Base-by-base conservation (phyloP, 257 asterid species). In the Solanum tarijense region DNA sequence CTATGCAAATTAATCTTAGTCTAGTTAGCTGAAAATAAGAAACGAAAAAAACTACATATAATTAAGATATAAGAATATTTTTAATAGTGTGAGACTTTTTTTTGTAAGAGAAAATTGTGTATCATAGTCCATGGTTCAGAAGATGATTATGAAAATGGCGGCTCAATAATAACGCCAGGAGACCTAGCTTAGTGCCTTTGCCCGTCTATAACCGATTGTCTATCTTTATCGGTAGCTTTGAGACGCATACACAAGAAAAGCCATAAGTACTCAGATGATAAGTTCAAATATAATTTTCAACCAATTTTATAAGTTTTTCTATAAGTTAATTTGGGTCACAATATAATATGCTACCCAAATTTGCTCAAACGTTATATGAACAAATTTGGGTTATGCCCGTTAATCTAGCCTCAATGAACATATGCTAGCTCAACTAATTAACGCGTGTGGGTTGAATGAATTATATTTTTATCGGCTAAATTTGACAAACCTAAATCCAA, bases 61-160 rank as follows among this genome's bases (percentile, higher is more conserved):
- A 27, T 27, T 27, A 68, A 68, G 21, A 29, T 29, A 14, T 1
- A 25, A 2, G 74, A 66, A 27, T 66, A 66, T 66, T 12, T 66
- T 66, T 66, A 66, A 12, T 12, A 2, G 9, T 27, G 6, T 5
- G 35, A 66, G 9, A 66, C 0, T 11, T 23, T 27, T 25, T 27
- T 27, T 13, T 46, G 0, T 0, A 48, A 12, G 0, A 66, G 20
- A 66, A 66, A n/a, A 27, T 27, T 21, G 7, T 6, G 5, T 25
- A 66, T 27, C 20, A 66, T 27, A 66, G 35, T 13, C 74, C 14
- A 66, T 12, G 9, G 4, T 27, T 66, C 34, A 27, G 8, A 12
- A 12, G 20, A 25, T 27, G 21, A 27, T 66, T 25, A 25, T 27
- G 74, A 5, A 66, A 46, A 46, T 46, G 73, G 0, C 31, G 1